Evolutionary conservation across 2,329 filamentous ascomycete genomes (phyloP).

Genomic region (Chalaropsis ovoidea): DNA sequence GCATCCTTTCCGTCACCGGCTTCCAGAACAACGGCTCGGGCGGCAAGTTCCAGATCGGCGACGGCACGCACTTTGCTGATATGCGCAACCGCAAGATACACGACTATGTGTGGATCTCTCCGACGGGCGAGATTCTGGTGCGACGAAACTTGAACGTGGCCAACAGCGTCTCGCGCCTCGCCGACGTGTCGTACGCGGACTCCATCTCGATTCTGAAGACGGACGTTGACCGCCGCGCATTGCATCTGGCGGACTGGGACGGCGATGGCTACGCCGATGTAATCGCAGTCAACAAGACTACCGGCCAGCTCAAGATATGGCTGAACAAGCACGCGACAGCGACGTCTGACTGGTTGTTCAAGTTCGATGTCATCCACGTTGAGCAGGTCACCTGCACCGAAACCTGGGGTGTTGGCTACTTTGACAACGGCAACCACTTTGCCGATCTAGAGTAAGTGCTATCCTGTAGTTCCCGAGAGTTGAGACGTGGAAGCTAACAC

Average conservation of each 20-base stretch:
- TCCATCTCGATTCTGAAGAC: slow-evolving; percentile 16
- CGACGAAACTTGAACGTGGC: slow-evolving; percentile 19
- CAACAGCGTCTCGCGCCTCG: neutral
- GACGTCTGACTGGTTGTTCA: slow-evolving; percentile 13
- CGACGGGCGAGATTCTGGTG: slow-evolving; percentile 22
- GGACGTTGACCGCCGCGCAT: slow-evolving; percentile 28
- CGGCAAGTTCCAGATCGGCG: slow-evolving; percentile 25
- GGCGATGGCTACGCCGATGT: slow-evolving; percentile 33
- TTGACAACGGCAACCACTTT: slow-evolving; percentile 31
- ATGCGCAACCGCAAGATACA: slow-evolving; percentile 24
- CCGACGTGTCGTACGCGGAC: neutral
- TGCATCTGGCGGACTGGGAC: slow-evolving; percentile 35
- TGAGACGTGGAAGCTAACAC: slow-evolving; percentile 11
- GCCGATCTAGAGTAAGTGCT: slow-evolving; percentile 30
- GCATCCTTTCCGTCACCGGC: slow-evolving; percentile 19
- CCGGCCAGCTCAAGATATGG: slow-evolving; percentile 22
- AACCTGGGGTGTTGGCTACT: slow-evolving; percentile 28
- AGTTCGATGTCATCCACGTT: slow-evolving; percentile 22
- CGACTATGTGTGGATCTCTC: slow-evolving; percentile 27
- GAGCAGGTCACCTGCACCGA: slow-evolving; percentile 27
- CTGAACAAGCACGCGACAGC: slow-evolving; percentile 24
- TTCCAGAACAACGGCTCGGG: slow-evolving; percentile 27
- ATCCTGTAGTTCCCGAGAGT: too few species aligned
- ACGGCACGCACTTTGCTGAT: slow-evolving; percentile 26
- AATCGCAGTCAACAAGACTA: slow-evolving; percentile 24